Percentiles rank a stretch among this genome's conserved stretches.
These are phyloP conservation scores for Malassezia psittaci DNA, from an alignment of 1,284 basidiomycete genomes.

Conservation along the genomic window DNA sequence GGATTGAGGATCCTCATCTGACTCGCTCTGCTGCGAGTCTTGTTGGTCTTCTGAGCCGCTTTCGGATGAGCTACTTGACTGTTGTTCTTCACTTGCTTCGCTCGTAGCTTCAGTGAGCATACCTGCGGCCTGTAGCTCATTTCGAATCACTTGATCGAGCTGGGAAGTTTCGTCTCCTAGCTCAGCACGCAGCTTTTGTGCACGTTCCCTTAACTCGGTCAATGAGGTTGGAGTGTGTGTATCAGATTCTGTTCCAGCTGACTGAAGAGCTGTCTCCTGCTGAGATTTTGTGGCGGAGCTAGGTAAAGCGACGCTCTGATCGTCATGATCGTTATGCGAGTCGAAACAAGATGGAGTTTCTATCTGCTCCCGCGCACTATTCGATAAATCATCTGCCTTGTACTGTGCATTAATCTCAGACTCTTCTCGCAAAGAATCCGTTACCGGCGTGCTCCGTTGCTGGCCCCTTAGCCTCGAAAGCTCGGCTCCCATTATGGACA, in stretches of 20 bases:
- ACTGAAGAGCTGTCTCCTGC: neutral
- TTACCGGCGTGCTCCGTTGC: no score
- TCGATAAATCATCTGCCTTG: no score
- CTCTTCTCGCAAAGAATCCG: no score
- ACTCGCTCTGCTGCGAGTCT: neutral
- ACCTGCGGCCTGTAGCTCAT: neutral
- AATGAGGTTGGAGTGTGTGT: neutral
- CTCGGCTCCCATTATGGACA: constrained; percentile 6
- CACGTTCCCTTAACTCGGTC: neutral
- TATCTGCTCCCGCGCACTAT: no score
- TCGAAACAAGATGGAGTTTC: no score
- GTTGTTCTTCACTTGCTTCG: no score
- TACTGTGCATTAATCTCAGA: no score
- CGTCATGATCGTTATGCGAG: no score
- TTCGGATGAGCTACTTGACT: no score
- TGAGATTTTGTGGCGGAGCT: no score
- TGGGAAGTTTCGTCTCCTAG: neutral
- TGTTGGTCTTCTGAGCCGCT: no score
- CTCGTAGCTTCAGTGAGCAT: neutral
- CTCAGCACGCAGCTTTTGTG: neutral
- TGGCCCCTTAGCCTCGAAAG: constrained; percentile 1
- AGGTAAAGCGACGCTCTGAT: no score
- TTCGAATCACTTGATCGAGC: neutral
- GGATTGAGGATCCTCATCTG: neutral
- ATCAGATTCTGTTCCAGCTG: neutral